Conservation (phyloP, 139 green algal genomes). For the Auxenochlorella protothecoides region DNA sequence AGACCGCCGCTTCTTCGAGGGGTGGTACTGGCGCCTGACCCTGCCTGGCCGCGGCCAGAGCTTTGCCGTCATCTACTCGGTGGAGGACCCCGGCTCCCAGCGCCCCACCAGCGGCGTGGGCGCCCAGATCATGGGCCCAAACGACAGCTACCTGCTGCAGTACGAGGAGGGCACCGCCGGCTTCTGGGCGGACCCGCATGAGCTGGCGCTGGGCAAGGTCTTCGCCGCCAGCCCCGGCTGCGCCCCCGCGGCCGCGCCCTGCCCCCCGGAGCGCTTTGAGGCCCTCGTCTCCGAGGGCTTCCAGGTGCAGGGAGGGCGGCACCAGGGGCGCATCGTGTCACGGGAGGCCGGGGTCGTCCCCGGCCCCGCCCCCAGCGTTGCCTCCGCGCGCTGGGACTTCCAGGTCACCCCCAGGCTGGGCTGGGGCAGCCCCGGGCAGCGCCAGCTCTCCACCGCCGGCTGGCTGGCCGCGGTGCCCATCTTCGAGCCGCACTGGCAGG, state of each 20-base stretch:
- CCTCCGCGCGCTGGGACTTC: conserved; percentile 56
- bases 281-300: conserved; percentile 55
- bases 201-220: conserved; percentile 53
- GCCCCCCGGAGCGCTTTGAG: conserved; percentile 26
- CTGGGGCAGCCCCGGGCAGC: conserved; percentile 54
- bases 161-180: conserved; percentile 23
- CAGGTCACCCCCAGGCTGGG: conserved; percentile 46
- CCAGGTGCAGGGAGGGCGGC: conserved; percentile 51
- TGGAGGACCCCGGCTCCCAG: conserved; percentile 72
- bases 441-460: conserved; percentile 74
- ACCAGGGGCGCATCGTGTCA: conserved; percentile 50
- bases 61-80: conserved; percentile 92
- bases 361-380: conserved; percentile 33
- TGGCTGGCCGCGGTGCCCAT: conserved; percentile 85
- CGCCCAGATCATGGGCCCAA: conserved; percentile 84
- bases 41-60: conserved; percentile 69
- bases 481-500: conserved; percentile 97
- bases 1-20: conserved; percentile 79
- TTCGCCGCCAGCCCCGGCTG: conserved; percentile 19
- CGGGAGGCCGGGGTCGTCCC: conserved; percentile 40
- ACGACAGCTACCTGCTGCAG: conserved; percentile 86
- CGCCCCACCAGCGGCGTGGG: conserved; percentile 36
- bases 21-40: conserved; percentile 90
- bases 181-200: conserved; percentile 69
- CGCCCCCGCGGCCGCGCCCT: neutral